Conservation (phyloP, 305 asterid genomes). For the Solanum hybrid region DNA sequence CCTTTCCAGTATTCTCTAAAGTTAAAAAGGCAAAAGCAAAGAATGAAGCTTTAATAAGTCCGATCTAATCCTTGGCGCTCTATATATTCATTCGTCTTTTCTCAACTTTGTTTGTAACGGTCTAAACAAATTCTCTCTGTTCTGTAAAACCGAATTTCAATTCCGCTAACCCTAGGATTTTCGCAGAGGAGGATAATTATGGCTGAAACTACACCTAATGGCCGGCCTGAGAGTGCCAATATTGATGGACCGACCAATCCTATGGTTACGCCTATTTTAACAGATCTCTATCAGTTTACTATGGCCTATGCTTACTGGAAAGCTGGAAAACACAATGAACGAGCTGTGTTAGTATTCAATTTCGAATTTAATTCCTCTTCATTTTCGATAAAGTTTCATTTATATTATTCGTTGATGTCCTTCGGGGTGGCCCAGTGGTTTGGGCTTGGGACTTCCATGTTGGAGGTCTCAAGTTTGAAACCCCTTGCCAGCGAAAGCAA, state of each 20-base stretch:
- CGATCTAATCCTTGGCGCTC: neutral
- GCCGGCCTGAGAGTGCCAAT: slow-evolving; percentile 5
- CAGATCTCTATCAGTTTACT: slow-evolving; percentile 95
- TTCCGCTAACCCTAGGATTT: neutral
- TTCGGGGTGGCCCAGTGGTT: too few species aligned
- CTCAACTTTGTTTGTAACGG: slow-evolving; percentile 12
- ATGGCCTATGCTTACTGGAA: slow-evolving; percentile 99
- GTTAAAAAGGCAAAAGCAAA: neutral
- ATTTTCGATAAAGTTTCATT: neutral
- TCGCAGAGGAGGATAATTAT: neutral
- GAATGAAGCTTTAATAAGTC: neutral
- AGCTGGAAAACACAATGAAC: slow-evolving; percentile 80
- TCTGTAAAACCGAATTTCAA: neutral
- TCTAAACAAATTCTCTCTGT: neutral
- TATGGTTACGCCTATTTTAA: slow-evolving; percentile 89
- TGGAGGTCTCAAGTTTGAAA: too few species aligned
- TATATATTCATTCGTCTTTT: neutral
- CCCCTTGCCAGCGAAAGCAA: too few species aligned
- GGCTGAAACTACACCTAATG: neutral
- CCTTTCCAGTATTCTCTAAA: neutral
- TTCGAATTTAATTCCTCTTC: neutral
- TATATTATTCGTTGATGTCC: neutral
- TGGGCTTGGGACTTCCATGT: too few species aligned
- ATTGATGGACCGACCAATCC: slow-evolving; percentile 84
- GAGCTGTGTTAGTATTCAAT: slow-evolving; percentile 58